Conservation (phyloP, 2,329 filamentous ascomycete species). For the Calycina herbarum region DNA sequence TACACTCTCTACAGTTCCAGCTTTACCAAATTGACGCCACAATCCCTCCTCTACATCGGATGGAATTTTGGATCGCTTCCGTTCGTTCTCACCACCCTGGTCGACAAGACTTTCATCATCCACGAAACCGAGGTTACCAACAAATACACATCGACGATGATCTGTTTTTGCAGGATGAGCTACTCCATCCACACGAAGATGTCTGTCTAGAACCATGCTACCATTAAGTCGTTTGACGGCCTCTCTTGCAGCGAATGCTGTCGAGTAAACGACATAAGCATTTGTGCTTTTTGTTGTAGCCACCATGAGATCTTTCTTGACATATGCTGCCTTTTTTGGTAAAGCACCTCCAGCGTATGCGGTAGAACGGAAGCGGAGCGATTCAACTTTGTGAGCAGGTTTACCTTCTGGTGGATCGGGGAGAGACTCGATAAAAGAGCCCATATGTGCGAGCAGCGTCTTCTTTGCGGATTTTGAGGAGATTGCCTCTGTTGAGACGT, state of each 20-base stretch:
- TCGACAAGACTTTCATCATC: constrained; percentile 79
- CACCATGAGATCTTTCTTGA: constrained; percentile 86
- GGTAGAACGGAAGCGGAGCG: constrained; percentile 89
- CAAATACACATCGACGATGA: constrained; percentile 88
- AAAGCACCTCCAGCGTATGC: constrained; percentile 75
- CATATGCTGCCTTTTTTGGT: constrained; percentile 92
- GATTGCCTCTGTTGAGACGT: constrained; percentile 82
- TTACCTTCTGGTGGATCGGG: constrained; percentile 46
- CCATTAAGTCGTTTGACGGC: constrained; percentile 81
- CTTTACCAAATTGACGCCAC: constrained; percentile 76
- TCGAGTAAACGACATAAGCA: constrained; percentile 88
- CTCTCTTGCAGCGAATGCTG: constrained; percentile 69
- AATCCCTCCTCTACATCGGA: constrained; percentile 91
- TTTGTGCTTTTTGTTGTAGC: constrained; percentile 91
- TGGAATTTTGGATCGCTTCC: constrained; percentile 72
- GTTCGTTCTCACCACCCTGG: constrained; percentile 65
- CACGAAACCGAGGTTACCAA: constrained; percentile 94
- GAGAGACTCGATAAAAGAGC: constrained; percentile 66
- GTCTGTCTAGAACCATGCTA: constrained; percentile 77
- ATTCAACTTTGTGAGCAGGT: constrained; percentile 74
- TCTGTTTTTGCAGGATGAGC: constrained; percentile 82
- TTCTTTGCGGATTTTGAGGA: constrained; percentile 80
- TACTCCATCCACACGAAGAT: constrained; percentile 87
- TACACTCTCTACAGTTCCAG: constrained; percentile 86
- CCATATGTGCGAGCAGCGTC: constrained; percentile 71